Base-by-base conservation (phyloP, 1,139 yeast species). In the Debaryomyces nepalensis region DNA sequence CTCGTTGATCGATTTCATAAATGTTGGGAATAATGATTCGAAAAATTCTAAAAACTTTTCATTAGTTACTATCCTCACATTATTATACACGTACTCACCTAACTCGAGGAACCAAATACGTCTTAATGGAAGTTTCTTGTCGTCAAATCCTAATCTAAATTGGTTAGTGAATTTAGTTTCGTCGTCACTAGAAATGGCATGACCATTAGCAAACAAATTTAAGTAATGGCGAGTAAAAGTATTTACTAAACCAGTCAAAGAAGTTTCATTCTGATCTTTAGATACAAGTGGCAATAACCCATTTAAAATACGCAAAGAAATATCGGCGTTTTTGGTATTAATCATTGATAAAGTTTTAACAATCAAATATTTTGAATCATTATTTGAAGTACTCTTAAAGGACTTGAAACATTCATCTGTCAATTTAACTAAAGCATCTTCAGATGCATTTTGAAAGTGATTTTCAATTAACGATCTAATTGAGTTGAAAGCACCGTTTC, bases 201-300 rank as follows among this genome's bases (percentile, higher is more conserved):
- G 49, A 5, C 47, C 48, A n/a, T 49, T 46, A n/a, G 48, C 37
- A 4, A 43, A 44, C n/a, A 53, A 37, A 4, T 38, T 50, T 19
- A 70, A 58, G 27, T 73, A 66, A 51, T 77, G 83, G 19, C 53
- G 51, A 38, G 76, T 71, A 47, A 78, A 77, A 0, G 82, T 70
- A n/a, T 65, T 61, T n/a, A 84, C 66, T 47, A 81, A 68, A 4
- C 70, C 66, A 2, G 66, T 49, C 38, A 89, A 69, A 0, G 88
- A 81, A 1, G 53, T 32, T 58, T 93, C 98, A 52, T 89, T 88
- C 41, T 81, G 79, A 55, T 91, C 98, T 54, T 88, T 90, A 1
- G 77, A 52, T 6, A 85, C 70, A 12, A 81, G 64, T 1, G 85
- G 74, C 2, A 73, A 50, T 26, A 89, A 56, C 0, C 66, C 70